Percentiles rank a stretch among this genome's conserved stretches.
Evolutionary conservation across 768 basidiomycete genomes (phyloP).

Genomic region (Suillus weaverae): DNA sequence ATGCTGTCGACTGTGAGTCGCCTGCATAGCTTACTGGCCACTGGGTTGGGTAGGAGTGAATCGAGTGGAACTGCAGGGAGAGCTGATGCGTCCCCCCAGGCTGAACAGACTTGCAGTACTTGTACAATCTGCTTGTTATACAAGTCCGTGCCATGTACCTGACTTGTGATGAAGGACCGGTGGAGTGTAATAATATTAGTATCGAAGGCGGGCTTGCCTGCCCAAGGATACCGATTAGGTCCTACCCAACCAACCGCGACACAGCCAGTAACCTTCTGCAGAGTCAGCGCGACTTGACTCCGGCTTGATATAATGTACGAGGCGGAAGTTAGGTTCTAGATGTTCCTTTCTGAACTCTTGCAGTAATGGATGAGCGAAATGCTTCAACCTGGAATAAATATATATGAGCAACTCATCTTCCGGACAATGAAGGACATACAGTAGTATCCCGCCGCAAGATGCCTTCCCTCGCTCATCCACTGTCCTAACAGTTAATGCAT

Average conservation of each 20-base stretch:
- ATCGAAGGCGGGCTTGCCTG: background rate
- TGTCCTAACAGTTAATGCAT: conserved; percentile 49
- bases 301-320: conserved; percentile 76
- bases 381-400: conserved; percentile 64
- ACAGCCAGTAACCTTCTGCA: conserved; percentile 85
- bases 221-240: background rate
- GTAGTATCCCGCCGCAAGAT: conserved; percentile 40
- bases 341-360: conserved; percentile 60
- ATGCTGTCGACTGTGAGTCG: background rate
- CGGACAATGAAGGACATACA: conserved; percentile 44
- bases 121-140: background rate
- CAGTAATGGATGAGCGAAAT: conserved; percentile 75
- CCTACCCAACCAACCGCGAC: conserved; percentile 60
- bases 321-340: conserved; percentile 63
- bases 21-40: background rate
- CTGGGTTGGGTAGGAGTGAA: background rate
- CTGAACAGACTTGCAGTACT: background rate
- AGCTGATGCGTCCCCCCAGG: background rate
- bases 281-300: conserved; percentile 76
- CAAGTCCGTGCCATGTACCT: background rate
- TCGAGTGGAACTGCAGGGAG: background rate
- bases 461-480: conserved; percentile 46
- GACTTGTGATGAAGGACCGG: background rate
- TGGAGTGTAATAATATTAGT: background rate
- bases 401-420: conserved; percentile 1